Conservation (phyloP, 1,284 basidiomycete species). For the Rhodotorula sp. region DNA sequence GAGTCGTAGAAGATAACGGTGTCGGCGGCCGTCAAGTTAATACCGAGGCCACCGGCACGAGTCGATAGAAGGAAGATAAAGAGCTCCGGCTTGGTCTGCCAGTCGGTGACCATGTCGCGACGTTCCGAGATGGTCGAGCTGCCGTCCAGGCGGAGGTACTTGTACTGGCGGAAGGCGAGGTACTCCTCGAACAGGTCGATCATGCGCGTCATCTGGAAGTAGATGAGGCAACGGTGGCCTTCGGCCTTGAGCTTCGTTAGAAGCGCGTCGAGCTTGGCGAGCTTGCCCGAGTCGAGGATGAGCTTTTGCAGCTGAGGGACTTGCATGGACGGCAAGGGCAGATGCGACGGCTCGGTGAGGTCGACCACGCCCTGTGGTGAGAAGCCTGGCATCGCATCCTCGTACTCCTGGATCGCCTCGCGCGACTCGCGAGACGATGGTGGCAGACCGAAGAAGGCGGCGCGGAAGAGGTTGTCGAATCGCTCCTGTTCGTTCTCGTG, state of each 20-base stretch:
- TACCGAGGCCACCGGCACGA: constrained; percentile 93
- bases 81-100: constrained; percentile 95
- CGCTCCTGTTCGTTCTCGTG: constrained; percentile 58
- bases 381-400: constrained; percentile 61
- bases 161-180: constrained; percentile 95
- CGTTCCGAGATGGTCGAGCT: constrained; percentile 93
- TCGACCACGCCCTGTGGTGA: constrained; percentile 67
- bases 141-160: constrained; percentile 93
- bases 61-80: constrained; percentile 96
- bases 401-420: constrained; percentile 57
- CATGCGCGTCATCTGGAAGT: constrained; percentile 99
- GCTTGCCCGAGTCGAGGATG: constrained; percentile 94
- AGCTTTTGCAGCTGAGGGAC: constrained; percentile 94
- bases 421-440: constrained; percentile 64
- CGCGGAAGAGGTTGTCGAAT: constrained; percentile 60
- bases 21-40: constrained; percentile 92
- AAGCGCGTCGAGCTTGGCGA: constrained; percentile 82
- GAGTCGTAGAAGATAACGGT: constrained; percentile 99
- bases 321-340: constrained; percentile 81
- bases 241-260: constrained; percentile 88
- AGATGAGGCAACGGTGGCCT: constrained; percentile 92
- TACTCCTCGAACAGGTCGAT: constrained; percentile 99
- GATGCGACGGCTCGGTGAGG: constrained; percentile 67
- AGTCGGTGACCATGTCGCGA: constrained; percentile 98
- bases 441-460: constrained; percentile 80